Evolutionary conservation across 257 asterid genomes (phyloP), one percentile per base, ranked within the genome.

Genomic region (Solanum corneliomulleri): DNA sequence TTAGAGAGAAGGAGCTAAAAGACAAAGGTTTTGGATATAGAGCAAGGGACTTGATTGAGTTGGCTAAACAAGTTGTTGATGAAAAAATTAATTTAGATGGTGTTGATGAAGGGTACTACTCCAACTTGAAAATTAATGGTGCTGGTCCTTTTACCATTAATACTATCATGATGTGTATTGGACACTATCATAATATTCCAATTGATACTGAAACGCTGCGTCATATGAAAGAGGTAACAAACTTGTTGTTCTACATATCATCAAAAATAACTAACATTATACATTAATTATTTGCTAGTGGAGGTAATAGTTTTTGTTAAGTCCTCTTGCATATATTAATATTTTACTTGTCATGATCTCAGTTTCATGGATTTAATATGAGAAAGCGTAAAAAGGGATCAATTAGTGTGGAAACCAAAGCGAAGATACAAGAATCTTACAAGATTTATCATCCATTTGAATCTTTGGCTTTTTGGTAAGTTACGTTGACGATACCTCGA

Each of bases 391-490:
- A 70, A 81, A 71, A 49, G 10, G 68, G 66, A 80, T 20, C 11
- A 2, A 47, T 27, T 18, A 80, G 9, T 80, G 27, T 16, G 44
- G n/a, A 14, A 11, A 44, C 41, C 29, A 41, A 4, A 27, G 64
- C 62, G 14, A 77, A 31, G 23, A 56, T 89, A 47, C 86, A 83
- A 31, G 70, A 92, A 74, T 85, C 92, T 9, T 94, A 92, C 45
- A 90, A 82, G 86, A 80, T 77, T 75, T 94, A 85, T 66, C 92
- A 89, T 35, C 97, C 97, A 33, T 94, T 88, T 72, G 93, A 93
- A 64, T 91, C 94, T 89, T 31, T 94, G 75, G 91, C 87, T 3
- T 94, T 91, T 89, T 94, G 97, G 96, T 93, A 90, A 68, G 68
- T 29, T 52, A 52, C 62, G 23, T 52, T 47, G 27, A 21, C 18